Base-by-base conservation (phyloP, 23 red algal species). In the Chondrus crispus region DNA sequence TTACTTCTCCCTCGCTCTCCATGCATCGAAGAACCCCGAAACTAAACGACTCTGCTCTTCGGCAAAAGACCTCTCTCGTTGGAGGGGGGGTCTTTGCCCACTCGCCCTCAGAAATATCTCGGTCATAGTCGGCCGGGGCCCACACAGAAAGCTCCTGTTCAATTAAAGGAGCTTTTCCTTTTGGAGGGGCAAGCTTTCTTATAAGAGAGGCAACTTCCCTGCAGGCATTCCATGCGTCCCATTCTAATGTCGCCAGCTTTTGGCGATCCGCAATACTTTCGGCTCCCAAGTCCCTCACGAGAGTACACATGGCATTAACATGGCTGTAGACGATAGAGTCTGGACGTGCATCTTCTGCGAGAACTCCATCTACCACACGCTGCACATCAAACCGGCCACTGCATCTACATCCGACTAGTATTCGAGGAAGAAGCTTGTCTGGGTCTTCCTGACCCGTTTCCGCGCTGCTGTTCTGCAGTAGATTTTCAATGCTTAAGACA, bases 31-130 rank as follows among this genome's bases (percentile, higher is more conserved):
- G 43, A 26, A 90, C 57, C 18, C 72, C 87, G 68, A 90, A 90
- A 68, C 87, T 90, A 42, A 90, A 90, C 39, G 71, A 66, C 52
- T 90, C 87, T 19, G 87, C 87, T 46, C 87, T 79, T 30, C 69
- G 64, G 47, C 87, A 90, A 42, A 42, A 90, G 32, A 90, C 54
- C 39, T 60, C 62, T 68, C 87, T 50, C 44, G 87, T 90, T 0
- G 68, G 71, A 2, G 29, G 7, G 3, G 87, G 87, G 14, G 87
- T 90, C 62, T 42, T 37, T 33, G 78, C 46, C 87, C 87, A 90
- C 32, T 90, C 87, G 9, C 51, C 47, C 40, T 80, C 72, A 38
- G 68, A 39, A 66, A 90, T 80, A 30, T 80, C 49, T 47, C 68
- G 68, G 87, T 90, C 87, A 41, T 90, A 90, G 6, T 51, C 54